phyloP scores from a whole-genome alignment of 23 red algal genomes.

The Cyanidioschyzon merolae region DNA sequence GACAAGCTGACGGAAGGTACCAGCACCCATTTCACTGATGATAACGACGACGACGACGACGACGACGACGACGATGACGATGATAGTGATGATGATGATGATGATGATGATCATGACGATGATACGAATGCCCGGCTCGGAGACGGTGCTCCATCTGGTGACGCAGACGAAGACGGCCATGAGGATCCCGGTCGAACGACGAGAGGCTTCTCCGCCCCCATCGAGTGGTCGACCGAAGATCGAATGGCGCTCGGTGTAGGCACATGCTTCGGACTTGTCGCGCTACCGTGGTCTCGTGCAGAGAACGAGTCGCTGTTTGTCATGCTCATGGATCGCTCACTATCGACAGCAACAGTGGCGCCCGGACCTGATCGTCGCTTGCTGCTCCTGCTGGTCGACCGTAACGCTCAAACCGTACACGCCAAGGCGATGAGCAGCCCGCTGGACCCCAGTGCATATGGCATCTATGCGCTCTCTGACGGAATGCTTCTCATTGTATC shows the following conservation, averaged over 20 bases:
- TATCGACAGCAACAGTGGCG: no score
- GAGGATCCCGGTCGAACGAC: not conserved
- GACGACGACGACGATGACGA: not conserved
- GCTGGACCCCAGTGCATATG: not conserved
- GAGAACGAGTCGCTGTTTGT: not conserved
- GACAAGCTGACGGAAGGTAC: not conserved
- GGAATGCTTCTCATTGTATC: not conserved
- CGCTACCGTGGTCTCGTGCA: not conserved
- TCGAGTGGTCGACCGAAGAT: not conserved
- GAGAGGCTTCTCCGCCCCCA: not conserved
- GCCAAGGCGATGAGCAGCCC: not conserved
- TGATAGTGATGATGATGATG: not conserved
- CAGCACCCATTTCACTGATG: not conserved
- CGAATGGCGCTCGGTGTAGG: not conserved
- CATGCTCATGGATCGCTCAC: not conserved
- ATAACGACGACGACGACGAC: constrained; percentile 2
- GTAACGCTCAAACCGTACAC: not conserved
- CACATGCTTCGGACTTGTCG: not conserved
- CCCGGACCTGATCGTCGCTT: not conserved
- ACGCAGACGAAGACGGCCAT: not conserved
- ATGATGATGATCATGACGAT: not conserved
- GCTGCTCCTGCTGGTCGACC: not conserved
- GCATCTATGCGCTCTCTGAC: not conserved
- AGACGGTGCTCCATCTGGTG: no score
- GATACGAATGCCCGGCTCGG: not conserved